Base-by-base conservation (phyloP, 2,329 filamentous ascomycete species). In the Ramularia endophylla region DNA sequence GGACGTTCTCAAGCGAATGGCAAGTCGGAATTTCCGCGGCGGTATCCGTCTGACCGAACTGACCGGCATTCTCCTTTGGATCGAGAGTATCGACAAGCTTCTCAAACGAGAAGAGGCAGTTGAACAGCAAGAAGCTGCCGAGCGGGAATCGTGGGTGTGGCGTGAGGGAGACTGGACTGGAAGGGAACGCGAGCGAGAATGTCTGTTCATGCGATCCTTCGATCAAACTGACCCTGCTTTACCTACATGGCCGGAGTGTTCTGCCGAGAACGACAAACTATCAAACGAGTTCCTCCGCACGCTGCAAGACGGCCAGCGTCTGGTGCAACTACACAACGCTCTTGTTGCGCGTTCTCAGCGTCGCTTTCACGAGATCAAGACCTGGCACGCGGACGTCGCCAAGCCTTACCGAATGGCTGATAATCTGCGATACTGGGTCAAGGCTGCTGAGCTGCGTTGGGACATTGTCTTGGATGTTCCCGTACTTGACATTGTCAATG, bases 371-470 rank as follows among this genome's bases (percentile, higher is more conserved):
- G 79, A 86, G 48, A 95, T 98, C 59, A 87, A 87, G 43, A 77
- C 77, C 8, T 95, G 84, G 64, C 92, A 97, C 63, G 82, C 81
- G n/a, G 88, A 98, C 63, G 90, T 92, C 8, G 82, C 80, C 46
- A 97, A 97, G 66, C 92, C 92, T 0, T 98, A 98, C 63, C 83
- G 92, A 36, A 83, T 83, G 48, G 87, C 89, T 3, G 92, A 98
- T 55, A 98, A 98, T 62, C 73, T 98, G 47, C 80, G 88, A 29
- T 98, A 85, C 71, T 98, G 92, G 90, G 78, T 85, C 65, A 98
- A 98, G 69, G 92, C 90, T 1, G 88, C 89, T 6, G 89, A 98
- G 67, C 73, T 97, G 44, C 80, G 92, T 41, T 98, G 90, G 82
- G 92, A 97, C 65, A 78, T 89, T 28, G 77, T 85, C 53, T 72